phyloP scores from a whole-genome alignment of 768 basidiomycete genomes.

The Auricularia heimuer region DNA sequence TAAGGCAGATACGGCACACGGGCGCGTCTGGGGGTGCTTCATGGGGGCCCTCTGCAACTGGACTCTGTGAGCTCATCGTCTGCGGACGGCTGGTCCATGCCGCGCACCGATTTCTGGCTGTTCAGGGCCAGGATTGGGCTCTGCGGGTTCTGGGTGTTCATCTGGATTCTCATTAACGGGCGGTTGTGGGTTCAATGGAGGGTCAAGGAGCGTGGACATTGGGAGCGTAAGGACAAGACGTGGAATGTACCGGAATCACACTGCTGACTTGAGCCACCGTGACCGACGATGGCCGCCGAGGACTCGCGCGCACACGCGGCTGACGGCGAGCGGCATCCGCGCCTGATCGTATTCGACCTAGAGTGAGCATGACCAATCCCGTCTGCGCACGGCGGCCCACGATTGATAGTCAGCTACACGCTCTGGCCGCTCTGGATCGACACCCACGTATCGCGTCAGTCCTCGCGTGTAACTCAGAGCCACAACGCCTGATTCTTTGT shows the following conservation, averaged over 20 bases:
- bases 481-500: neutral
- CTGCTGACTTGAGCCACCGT: neutral
- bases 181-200: neutral
- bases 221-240: neutral
- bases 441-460: neutral
- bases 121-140: neutral
- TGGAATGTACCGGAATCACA: neutral
- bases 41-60: neutral
- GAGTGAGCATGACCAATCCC: neutral
- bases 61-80: neutral
- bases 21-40: slow-evolving; percentile 12
- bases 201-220: neutral
- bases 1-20: slow-evolving; percentile 72
- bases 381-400: neutral
- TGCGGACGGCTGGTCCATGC: neutral
- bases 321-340: neutral
- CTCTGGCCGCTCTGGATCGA: slow-evolving; percentile 1
- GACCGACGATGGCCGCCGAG: neutral
- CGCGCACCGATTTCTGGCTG: neutral
- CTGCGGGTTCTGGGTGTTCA: neutral
- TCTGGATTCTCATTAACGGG: neutral
- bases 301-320: neutral
- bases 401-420: neutral
- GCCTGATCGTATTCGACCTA: neutral
- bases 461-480: neutral